Conservation (phyloP, 306 rosid genomes). For the Luffa acutangula region DNA sequence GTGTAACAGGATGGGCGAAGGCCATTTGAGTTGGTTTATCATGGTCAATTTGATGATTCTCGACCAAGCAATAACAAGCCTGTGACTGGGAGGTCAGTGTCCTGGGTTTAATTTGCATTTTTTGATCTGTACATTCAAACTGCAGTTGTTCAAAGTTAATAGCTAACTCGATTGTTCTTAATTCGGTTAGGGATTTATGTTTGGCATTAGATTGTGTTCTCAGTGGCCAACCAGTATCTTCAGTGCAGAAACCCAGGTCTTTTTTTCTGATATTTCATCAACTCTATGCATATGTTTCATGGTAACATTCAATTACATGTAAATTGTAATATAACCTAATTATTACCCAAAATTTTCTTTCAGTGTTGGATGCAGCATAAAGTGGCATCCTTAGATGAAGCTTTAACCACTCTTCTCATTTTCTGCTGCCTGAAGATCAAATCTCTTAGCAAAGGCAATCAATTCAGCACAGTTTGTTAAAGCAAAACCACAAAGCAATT, state of each 20-base stretch:
- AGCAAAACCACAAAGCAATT: background rate
- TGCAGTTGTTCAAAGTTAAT: slow-evolving; percentile 11
- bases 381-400: slow-evolving; percentile 74
- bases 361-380: slow-evolving; percentile 95
- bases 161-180: slow-evolving; percentile 12
- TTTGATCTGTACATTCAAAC: background rate
- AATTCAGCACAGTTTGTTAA: background rate
- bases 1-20: slow-evolving; percentile 81
- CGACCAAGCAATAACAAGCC: slow-evolving; percentile 65
- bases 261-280: slow-evolving; percentile 10
- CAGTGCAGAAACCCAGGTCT: slow-evolving; percentile 67
- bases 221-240: slow-evolving; percentile 59
- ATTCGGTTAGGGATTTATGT: slow-evolving; percentile 57
- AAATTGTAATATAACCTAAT: background rate
- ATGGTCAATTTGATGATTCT: slow-evolving; percentile 93
- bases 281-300: slow-evolving; percentile 6
- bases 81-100: slow-evolving; percentile 79
- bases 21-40: slow-evolving; percentile 91
- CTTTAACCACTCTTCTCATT: slow-evolving; percentile 14
- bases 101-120: slow-evolving; percentile 4
- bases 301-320: background rate
- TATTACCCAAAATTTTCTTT: slow-evolving; percentile 12
- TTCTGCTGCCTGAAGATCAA: slow-evolving; percentile 9
- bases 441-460: slow-evolving; percentile 13
- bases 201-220: slow-evolving; percentile 76